Evolutionary conservation across 306 rosid genomes (phyloP), one percentile per base, ranked within the genome.

Genomic region (Dalbergia cochinchinensis): DNA sequence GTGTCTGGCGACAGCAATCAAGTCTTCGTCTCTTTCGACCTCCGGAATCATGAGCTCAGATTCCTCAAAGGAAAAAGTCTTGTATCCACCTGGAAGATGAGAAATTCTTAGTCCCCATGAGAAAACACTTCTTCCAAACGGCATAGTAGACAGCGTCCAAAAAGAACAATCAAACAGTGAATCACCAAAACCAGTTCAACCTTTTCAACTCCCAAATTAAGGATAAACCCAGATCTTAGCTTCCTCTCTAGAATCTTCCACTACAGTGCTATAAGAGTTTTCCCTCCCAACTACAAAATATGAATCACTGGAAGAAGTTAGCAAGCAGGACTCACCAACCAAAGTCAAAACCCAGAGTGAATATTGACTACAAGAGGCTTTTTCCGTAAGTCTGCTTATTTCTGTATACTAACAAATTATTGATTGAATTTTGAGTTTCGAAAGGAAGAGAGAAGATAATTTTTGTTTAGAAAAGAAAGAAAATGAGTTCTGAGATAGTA

Each of bases 1-100:
- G 66, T 84, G 86, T 69, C 86, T 86, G 0, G 91, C 93, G 2
- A 97, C 87, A 77, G 94, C 93, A 86, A 92, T 88, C 13, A 92
- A 76, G 66, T 80, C 85, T 60, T 90, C 87, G 71, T 91, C 98
- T 69, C 89, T 90, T 82, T 86, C 96, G 34, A 86, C 60, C 67
- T 89, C 92, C 3, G 90, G 83, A 80, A 60, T 80, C 83, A 66
- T 76, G 71, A 73, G 69, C 80, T 76, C 86, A 73, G 77, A 80
- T 20, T 92, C 96, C 80, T 78, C 93, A 77, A 87, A 87, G 20
- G 76, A 26, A 26, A 26, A 26, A 26, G 31, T 26, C 31, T 2
- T 26, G 31, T 26, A 26, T 26, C 31, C 31, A 1, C 31, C 31
- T 26, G 31, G 31, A 26, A 1, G 31, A 26, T 26, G 31, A 26